phyloP scores from a whole-genome alignment of 208 protist species.

The Leishmania martiniquensis region DNA sequence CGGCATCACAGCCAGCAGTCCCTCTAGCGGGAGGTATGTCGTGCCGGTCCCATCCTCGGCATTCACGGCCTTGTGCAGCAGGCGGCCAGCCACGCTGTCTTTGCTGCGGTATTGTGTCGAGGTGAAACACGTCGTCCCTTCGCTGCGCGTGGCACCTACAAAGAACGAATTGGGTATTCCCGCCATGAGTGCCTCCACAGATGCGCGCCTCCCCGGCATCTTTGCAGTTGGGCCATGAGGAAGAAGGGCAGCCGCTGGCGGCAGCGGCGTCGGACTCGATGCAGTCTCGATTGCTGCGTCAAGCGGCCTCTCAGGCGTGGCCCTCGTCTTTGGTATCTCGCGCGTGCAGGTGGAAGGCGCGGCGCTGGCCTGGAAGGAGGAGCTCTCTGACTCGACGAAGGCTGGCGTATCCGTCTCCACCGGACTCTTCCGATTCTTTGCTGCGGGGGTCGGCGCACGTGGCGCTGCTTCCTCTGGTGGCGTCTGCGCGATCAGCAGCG shows the following conservation, averaged over 20 bases:
- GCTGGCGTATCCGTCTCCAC: not conserved
- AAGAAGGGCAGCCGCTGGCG: not conserved
- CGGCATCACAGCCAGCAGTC: slow-evolving; percentile 23
- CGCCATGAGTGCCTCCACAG: slow-evolving; percentile 22
- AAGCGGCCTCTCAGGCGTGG: not conserved
- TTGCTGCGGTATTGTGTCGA: slow-evolving; percentile 31
- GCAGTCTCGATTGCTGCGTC: slow-evolving; percentile 1
- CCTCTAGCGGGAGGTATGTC: slow-evolving; percentile 44
- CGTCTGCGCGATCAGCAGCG: slow-evolving; percentile 14
- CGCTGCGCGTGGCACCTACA: slow-evolving; percentile 7
- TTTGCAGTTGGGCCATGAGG: not conserved
- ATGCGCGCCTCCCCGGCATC: not conserved
- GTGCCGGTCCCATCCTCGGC: slow-evolving; percentile 20
- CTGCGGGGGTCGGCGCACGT: not conserved
- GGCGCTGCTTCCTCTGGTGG: not conserved
- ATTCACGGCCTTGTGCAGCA: slow-evolving; percentile 34
- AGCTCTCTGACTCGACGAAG: not conserved
- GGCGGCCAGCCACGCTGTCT: slow-evolving; percentile 26
- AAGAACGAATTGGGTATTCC: slow-evolving; percentile 43
- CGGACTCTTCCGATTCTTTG: not conserved
- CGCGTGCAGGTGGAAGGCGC: not conserved
- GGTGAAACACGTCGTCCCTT: slow-evolving; percentile 30
- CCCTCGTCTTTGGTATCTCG: not conserved
- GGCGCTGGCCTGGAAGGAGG: not conserved
- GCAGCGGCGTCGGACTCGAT: not conserved